Evolutionary conservation across 129 eudicot species (phyloP).

Genomic region (Dittrichia graveolens): DNA sequence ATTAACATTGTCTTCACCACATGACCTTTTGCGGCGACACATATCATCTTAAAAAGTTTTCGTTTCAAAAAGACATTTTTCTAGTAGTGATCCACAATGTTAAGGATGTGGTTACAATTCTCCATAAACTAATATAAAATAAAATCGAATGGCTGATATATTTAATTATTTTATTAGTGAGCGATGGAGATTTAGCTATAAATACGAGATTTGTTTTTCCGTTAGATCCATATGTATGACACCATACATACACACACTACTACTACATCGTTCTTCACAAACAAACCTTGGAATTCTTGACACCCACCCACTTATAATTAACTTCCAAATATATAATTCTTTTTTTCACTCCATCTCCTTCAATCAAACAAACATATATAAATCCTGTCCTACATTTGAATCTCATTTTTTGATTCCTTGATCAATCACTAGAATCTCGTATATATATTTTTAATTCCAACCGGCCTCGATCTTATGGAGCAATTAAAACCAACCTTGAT

Average conservation of each 20-base stretch:
- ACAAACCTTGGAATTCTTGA: slow-evolving; percentile 32
- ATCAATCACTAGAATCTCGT: slow-evolving; percentile 22
- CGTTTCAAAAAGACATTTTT: too few species aligned
- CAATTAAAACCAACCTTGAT: not conserved
- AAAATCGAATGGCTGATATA: too few species aligned
- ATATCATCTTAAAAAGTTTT: too few species aligned
- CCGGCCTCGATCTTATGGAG: not conserved
- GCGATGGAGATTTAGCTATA: slow-evolving; percentile 11
- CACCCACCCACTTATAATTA: not conserved
- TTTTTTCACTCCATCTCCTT: not conserved
- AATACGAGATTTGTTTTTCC: not conserved
- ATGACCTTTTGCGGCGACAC: too few species aligned
- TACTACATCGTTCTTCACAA: slow-evolving; percentile 31
- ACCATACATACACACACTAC: not conserved
- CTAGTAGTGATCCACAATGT: too few species aligned
- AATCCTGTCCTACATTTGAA: not conserved
- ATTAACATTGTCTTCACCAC: too few species aligned
- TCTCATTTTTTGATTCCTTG: slow-evolving; percentile 8
- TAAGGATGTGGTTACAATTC: too few species aligned
- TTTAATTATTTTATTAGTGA: not conserved
- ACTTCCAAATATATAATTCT: not conserved
- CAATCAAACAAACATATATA: slow-evolving; percentile 2
- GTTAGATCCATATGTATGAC: not conserved
- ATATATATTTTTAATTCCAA: too few species aligned
- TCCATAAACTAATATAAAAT: too few species aligned